Conservation (phyloP, 2,329 filamentous ascomycete species). For the Alternaria gansuensis region DNA sequence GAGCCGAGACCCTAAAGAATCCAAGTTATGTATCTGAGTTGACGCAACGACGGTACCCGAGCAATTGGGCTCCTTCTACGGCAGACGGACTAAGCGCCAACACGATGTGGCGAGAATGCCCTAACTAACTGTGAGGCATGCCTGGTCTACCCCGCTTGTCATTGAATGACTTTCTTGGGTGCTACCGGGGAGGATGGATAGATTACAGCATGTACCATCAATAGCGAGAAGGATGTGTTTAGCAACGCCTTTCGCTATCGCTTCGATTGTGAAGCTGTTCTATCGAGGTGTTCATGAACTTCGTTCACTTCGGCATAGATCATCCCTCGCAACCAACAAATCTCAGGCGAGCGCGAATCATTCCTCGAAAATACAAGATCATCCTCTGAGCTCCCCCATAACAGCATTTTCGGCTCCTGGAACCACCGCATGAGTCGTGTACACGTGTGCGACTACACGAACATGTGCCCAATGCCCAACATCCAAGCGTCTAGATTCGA, state of each 20-base stretch:
- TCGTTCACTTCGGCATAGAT: not conserved
- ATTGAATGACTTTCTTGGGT: constrained; percentile 1
- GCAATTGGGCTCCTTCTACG: constrained; percentile 8
- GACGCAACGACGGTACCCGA: constrained; percentile 11
- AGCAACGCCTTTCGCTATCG: constrained; percentile 1
- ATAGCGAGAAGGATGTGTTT: not conserved
- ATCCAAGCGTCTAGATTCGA: constrained; percentile 12
- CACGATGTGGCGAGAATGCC: constrained; percentile 14
- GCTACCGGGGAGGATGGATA: not conserved
- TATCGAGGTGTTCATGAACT: constrained; percentile 1
- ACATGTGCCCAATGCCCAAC: constrained; percentile 25
- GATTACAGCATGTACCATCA: constrained; percentile 4
- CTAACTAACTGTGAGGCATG: constrained; percentile 8
- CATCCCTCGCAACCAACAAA: not conserved
- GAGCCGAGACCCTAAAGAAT: constrained; percentile 2
- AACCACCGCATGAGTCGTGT: constrained; percentile 11
- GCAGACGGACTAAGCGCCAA: constrained; percentile 11
- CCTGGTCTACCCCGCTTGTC: constrained; percentile 25
- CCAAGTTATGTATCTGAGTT: constrained; percentile 7
- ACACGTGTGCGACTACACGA: constrained; percentile 22
- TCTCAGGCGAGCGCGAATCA: not conserved
- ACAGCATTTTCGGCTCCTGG: constrained; percentile 12
- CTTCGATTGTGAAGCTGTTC: constrained; percentile 8
- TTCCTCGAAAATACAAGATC: constrained; percentile 5
- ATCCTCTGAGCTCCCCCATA: constrained; percentile 1